Evolutionary conservation across 192 early-diverging fungal species (phyloP).

Genomic region (Oehlia diaphana): DNA sequence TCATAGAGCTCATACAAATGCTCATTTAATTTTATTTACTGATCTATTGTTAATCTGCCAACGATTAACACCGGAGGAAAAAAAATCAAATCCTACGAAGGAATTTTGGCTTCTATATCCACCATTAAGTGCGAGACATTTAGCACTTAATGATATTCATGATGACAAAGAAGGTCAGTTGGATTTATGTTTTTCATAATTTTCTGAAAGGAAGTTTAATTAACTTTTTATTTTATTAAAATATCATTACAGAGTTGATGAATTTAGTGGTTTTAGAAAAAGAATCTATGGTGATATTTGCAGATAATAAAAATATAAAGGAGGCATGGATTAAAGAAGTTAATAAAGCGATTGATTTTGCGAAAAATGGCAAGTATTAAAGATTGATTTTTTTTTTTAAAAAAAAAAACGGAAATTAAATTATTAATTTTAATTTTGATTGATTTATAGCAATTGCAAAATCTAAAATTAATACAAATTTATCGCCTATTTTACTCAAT

Average conservation of each 20-base stretch:
- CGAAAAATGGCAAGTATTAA: not conserved
- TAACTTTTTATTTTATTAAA: not conserved
- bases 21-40: slow-evolving; percentile 45
- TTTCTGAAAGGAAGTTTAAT: not conserved
- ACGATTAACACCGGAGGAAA: not conserved
- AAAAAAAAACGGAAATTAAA: not conserved
- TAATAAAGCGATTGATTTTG: not conserved
- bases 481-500: too few species aligned
- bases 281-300: not conserved
- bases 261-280: not conserved
- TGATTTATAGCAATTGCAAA: not conserved
- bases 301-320: not conserved
- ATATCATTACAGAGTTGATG: slow-evolving; percentile 10
- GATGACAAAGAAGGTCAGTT: slow-evolving; percentile 36
- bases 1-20: slow-evolving; percentile 28
- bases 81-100: not conserved
- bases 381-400: not conserved
- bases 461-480: not conserved
- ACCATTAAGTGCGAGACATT: slow-evolving; percentile 47
- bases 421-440: not conserved
- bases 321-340: not conserved
- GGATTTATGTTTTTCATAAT: not conserved
- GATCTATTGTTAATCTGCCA: slow-evolving; percentile 47
- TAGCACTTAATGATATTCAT: slow-evolving; percentile 38
- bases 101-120: slow-evolving; percentile 48